Evolutionary conservation across 2,329 filamentous ascomycete species (phyloP).

Genomic region (Beauveria medogensis): DNA sequence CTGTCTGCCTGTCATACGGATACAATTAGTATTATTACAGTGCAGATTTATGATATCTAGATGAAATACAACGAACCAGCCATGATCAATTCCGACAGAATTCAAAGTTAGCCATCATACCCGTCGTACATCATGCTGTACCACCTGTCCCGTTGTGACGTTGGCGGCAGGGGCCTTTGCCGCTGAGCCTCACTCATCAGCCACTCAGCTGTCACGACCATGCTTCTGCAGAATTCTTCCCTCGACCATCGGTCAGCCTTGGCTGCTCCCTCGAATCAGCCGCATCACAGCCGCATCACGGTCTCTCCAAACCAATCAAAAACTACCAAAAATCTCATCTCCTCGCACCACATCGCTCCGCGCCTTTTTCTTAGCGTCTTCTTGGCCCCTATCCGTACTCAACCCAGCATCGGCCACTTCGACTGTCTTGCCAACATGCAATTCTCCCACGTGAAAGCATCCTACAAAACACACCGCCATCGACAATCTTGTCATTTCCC

Average conservation of each 20-base stretch:
- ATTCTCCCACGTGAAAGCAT: not conserved
- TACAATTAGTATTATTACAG: too few species aligned
- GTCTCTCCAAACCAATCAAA: not conserved
- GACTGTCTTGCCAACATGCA: not conserved
- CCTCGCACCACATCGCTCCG: constrained; percentile 3
- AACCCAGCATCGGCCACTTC: not conserved
- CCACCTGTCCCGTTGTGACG: not conserved
- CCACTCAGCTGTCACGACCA: not conserved
- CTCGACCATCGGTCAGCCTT: not conserved
- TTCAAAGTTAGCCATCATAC: too few species aligned
- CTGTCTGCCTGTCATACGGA: too few species aligned
- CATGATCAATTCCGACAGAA: too few species aligned
- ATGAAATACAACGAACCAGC: too few species aligned
- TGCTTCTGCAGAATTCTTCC: not conserved
- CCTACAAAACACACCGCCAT: not conserved
- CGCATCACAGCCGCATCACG: not conserved
- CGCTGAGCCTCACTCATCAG: constrained; percentile 1
- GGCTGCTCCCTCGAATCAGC: not conserved
- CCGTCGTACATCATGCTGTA: too few species aligned
- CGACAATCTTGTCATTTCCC: too few species aligned
- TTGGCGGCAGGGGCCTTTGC: not conserved
- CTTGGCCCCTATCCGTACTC: not conserved
- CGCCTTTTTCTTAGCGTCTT: constrained; percentile 1
- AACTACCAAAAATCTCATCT: not conserved
- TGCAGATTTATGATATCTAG: too few species aligned